These are phyloP conservation scores for Candida yuanshanica DNA, from an alignment of 805 yeast species.

Conservation along the genomic window DNA sequence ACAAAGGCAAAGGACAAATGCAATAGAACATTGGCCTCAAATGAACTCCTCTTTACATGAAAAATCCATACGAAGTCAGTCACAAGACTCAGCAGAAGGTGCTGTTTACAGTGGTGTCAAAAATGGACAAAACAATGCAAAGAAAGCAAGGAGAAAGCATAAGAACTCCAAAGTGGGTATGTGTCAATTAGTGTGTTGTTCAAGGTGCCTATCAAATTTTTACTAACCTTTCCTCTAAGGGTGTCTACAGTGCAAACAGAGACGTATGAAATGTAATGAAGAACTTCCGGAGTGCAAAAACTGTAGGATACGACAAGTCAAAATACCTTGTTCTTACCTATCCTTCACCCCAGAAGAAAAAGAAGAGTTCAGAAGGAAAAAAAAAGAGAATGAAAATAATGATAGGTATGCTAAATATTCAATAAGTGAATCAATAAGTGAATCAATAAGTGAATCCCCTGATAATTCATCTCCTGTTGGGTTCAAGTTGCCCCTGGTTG, in stretches of 20 bases:
- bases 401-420: background rate
- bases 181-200: slow-evolving; percentile 5
- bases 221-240: slow-evolving; percentile 26
- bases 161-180: slow-evolving; percentile 28
- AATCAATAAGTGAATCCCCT: background rate
- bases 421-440: background rate
- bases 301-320: slow-evolving; percentile 28
- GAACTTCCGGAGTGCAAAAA: slow-evolving; percentile 43
- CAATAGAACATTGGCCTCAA: too few species aligned
- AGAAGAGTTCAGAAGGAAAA: slow-evolving; percentile 10
- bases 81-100: too few species aligned
- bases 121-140: too few species aligned
- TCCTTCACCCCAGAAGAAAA: slow-evolving; percentile 18
- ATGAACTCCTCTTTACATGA: too few species aligned
- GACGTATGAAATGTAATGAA: slow-evolving; percentile 48
- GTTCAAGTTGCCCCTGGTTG: slow-evolving; percentile 3
- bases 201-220: background rate
- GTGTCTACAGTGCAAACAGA: slow-evolving; percentile 45
- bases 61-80: too few species aligned
- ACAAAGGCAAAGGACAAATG: too few species aligned
- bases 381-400: slow-evolving; percentile 6
- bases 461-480: slow-evolving; percentile 3
- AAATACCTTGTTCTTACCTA: slow-evolving; percentile 22
- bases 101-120: too few species aligned
- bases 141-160: slow-evolving; percentile 21